Base-by-base conservation (phyloP, 1,139 yeast species). In the Yamadazyma atmosphaerica region DNA sequence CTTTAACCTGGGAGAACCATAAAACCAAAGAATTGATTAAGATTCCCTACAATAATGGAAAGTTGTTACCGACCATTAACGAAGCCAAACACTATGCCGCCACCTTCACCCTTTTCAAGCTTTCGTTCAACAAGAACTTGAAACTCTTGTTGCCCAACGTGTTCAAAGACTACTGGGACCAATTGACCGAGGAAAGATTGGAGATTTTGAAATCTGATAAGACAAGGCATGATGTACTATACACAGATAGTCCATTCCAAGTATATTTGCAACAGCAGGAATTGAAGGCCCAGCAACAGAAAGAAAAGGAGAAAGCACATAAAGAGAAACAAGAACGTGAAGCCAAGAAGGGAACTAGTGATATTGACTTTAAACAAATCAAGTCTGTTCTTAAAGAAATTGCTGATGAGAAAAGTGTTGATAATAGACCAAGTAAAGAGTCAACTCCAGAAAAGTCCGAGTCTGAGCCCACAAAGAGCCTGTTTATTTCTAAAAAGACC, bases 41-140 rank as follows among this genome's bases (percentile, higher is more conserved):
- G 8, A 72, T 88, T 3, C 68, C 72, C 39, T 76, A 84, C 70
- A 65, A 70, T 23, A 92, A 94, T 4, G 86, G 87, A 37, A 46
- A 71, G 7, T 71, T 81, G 0, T 86, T 84, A 51, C 83, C 77
- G 37, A 87, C 97, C 0, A 77, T 95, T 7, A 70, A 88, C 30
- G 98, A 90, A 52, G 97, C 98, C 2, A 74, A 97, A 36, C 95
- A 90, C 57, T 76, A 77, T 55, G 88, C 90, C 1, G 97, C 98
- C 0, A 90, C 97, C 0, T 87, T 83, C 52, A 90, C 92, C 0
- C 60, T 92, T 45, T 90, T 81, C 56, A 69, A 96, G 22, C 74
- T 92, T 12, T 83, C 90, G 26, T 86, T 81, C 44, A 81, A 83
- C 49, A 88, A 89, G 50, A 89, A 87, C 55, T 63, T 90, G 64